Conservation (phyloP, 1,284 basidiomycete species). For the Peniophora sp. region DNA sequence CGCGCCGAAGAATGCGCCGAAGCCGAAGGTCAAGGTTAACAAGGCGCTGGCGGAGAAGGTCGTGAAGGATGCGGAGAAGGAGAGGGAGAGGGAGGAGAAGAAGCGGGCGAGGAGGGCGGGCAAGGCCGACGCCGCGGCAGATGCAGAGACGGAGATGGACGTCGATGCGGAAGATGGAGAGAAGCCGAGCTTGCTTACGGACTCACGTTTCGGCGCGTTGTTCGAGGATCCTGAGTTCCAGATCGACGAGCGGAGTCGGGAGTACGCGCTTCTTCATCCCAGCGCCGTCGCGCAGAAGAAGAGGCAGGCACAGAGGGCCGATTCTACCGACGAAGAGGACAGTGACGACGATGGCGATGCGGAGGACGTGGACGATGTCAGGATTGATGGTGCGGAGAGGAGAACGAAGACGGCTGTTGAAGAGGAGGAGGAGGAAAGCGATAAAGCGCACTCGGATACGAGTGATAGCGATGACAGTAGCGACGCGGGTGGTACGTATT, state of each 20-base stretch:
- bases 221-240: slow-evolving; percentile 94
- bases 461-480: slow-evolving; percentile 38
- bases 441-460: slow-evolving; percentile 17
- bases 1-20: slow-evolving; percentile 50
- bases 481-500: slow-evolving; percentile 41
- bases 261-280: slow-evolving; percentile 90
- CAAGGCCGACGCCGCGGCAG: slow-evolving; percentile 16
- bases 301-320: slow-evolving; percentile 30
- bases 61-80: slow-evolving; percentile 65
- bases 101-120: slow-evolving; percentile 32
- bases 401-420: slow-evolving; percentile 56
- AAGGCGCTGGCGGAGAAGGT: slow-evolving; percentile 87
- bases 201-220: slow-evolving; percentile 86
- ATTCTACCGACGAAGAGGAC: slow-evolving; percentile 85
- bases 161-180: slow-evolving; percentile 29
- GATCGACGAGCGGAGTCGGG: slow-evolving; percentile 83
- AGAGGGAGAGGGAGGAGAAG: slow-evolving; percentile 53
- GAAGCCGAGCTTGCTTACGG: slow-evolving; percentile 63
- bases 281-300: slow-evolving; percentile 55
- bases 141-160: slow-evolving; percentile 29
- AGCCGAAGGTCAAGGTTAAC: slow-evolving; percentile 74
- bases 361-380: slow-evolving; percentile 59
- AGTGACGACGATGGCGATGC: slow-evolving; percentile 37
- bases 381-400: slow-evolving; percentile 19
- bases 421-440: slow-evolving; percentile 34